phyloP scores from a whole-genome alignment of 2,329 filamentous ascomycete species.

The Colletotrichum phormii region DNA sequence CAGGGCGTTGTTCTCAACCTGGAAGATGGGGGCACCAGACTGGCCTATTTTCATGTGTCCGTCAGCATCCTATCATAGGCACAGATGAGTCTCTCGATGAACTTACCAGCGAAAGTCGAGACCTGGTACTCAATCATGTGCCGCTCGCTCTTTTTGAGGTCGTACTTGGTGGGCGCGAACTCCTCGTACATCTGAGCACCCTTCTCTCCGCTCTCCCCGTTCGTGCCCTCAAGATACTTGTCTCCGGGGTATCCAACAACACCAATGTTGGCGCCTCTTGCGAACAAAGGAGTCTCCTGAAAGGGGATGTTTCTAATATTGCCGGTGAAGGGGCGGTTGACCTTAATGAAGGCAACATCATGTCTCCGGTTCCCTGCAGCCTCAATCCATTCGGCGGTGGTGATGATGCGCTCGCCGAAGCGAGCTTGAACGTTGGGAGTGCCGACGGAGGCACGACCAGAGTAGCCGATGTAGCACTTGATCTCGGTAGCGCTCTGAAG shows the following conservation, averaged over 20 bases:
- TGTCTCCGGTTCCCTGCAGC: constrained; percentile 28
- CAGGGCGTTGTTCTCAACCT: constrained; percentile 13
- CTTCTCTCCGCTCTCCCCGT: constrained; percentile 30
- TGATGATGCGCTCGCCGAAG: constrained; percentile 40
- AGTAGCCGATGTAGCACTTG: constrained; percentile 50
- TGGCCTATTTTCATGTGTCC: constrained; percentile 39
- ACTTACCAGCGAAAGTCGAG: constrained; percentile 44
- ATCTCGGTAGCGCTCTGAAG: constrained; percentile 41
- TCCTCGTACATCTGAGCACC: constrained; percentile 50
- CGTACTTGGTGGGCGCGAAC: constrained; percentile 40
- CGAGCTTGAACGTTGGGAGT: neutral
- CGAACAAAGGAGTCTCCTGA: constrained; percentile 32
- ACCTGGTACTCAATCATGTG: constrained; percentile 47
- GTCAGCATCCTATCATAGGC: neutral
- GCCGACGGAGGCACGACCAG: constrained; percentile 39
- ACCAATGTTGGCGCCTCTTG: constrained; percentile 37
- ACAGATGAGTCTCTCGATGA: neutral
- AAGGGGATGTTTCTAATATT: constrained; percentile 40
- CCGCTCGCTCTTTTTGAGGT: constrained; percentile 37
- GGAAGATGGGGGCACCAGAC: constrained; percentile 43
- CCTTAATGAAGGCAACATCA: constrained; percentile 43
- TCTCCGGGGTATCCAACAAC: constrained; percentile 50
- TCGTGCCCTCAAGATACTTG: constrained; percentile 29
- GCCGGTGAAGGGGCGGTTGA: constrained; percentile 41
- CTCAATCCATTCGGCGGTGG: constrained; percentile 40